Conservation (phyloP, 1,139 yeast species). For the Hansenula sp. region DNA sequence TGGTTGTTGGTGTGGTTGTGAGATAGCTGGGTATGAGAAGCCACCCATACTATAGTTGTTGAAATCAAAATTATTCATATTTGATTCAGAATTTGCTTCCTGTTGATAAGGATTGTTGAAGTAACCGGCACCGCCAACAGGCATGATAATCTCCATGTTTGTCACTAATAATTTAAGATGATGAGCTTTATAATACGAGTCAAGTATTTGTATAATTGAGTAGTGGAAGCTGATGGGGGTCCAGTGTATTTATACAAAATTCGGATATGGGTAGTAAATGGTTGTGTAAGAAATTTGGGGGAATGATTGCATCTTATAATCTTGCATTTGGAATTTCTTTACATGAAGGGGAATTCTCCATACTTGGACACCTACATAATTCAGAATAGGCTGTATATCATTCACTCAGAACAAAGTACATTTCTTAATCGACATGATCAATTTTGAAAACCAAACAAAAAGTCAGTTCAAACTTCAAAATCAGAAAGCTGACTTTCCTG, state of each 20-base stretch:
- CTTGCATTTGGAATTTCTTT: not conserved
- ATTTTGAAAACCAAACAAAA: not conserved
- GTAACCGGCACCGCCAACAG: not conserved
- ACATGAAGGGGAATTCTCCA: not conserved
- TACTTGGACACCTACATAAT: not conserved
- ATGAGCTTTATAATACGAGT: not conserved
- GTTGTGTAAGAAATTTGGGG: not conserved
- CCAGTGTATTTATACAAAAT: too few relatives aligned
- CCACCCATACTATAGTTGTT: not conserved
- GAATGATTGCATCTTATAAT: not conserved
- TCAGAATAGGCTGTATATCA: not conserved
- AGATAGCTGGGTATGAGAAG: not conserved
- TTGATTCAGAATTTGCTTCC: not conserved
- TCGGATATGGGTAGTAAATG: too few relatives aligned
- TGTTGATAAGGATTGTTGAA: not conserved
- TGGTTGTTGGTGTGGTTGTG: not conserved
- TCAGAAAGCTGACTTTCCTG: not conserved
- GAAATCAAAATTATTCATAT: not conserved
- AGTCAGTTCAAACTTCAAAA: not conserved
- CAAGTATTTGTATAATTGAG: not conserved
- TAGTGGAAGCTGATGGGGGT: not conserved
- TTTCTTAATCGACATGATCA: slow-evolving; percentile 1
- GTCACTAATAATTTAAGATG: too few relatives aligned
- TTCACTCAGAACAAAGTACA: too few relatives aligned
- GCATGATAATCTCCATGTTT: slow-evolving; percentile 1